These are phyloP conservation scores for Fragilaria crotonensis DNA, from an alignment of 108 stramenopile genomes.

Conservation along the genomic window DNA sequence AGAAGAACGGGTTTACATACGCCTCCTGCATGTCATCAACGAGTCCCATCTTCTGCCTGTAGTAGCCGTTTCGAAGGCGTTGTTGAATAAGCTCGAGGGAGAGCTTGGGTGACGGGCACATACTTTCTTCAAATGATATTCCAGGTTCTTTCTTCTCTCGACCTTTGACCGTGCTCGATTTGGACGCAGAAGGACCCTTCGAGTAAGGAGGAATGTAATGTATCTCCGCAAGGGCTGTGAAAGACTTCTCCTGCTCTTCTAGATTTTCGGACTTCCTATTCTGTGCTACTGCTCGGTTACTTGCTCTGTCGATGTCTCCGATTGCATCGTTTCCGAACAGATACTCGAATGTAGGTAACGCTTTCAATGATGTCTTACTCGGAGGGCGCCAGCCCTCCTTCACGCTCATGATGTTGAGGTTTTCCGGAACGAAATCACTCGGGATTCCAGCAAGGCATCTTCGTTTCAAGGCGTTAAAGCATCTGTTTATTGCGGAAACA, in stretches of 20 bases:
- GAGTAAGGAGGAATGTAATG: slow-evolving; percentile 25
- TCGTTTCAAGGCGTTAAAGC: slow-evolving; percentile 32
- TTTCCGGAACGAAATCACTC: slow-evolving; percentile 14
- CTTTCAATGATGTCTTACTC: neutral
- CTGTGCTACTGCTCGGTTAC: neutral
- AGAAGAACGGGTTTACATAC: slow-evolving; percentile 23
- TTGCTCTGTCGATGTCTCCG: neutral
- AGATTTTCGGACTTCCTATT: neutral
- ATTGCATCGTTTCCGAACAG: neutral
- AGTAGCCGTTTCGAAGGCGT: slow-evolving; percentile 36
- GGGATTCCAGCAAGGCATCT: slow-evolving; percentile 24
- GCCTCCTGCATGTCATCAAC: slow-evolving; percentile 42
- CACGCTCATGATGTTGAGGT: slow-evolving; percentile 12
- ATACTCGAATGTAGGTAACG: slow-evolving; percentile 23
- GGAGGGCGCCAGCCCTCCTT: slow-evolving; percentile 6
- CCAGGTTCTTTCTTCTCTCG: neutral
- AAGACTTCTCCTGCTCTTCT: neutral
- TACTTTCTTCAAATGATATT: neutral
- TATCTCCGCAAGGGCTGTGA: slow-evolving; percentile 1
- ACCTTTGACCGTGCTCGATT: neutral
- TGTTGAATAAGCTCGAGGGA: slow-evolving; percentile 33
- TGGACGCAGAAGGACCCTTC: neutral
- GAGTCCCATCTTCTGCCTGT: slow-evolving; percentile 24
- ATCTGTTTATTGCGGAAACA: slow-evolving; percentile 6
- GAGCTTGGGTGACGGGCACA: slow-evolving; percentile 21